Evolutionary conservation across 129 eudicot genomes (phyloP), one percentile per base, ranked within the genome.

Genomic region (Apium graveolens): DNA sequence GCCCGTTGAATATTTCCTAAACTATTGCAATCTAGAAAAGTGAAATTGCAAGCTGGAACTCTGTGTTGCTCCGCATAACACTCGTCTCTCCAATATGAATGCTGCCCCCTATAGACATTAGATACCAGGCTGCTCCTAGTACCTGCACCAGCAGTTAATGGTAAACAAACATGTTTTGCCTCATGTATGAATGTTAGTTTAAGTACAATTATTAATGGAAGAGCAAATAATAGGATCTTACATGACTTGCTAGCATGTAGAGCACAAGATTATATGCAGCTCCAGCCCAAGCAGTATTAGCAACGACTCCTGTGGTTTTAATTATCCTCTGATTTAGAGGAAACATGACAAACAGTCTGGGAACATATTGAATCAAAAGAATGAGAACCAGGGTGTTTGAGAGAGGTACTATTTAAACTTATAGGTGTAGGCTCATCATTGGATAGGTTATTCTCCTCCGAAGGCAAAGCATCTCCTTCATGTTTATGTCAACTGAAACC

Each of bases 221-320:
- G 49, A 17, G 74, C 29, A 27, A 20, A 37, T 35, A 38, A 37
- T 20, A 34, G 74, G 48, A 70, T 21, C 29, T 85, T 87, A 92
- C 97, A 86, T 92, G 99, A 77, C 97, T 92, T 66, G 98, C 98
- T 44, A 95, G 84, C 89, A 95, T 86, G 90, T 81, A 95, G 32
- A 95, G 95, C 32, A 95, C 91, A 32, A 95, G 92, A 86, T 90
- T 95, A 84, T 95, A 95, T 16, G 92, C 99, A 43, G 97, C 96
- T 71, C 99, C 99, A 10, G 97, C 96, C 99, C 97, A 95, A n/a
- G 99, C 94, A 74, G 96, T 95, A 80, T 90, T 95, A 29, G 97
- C 94, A 20, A 95, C 91, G 39, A 90, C 89, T 21, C 97, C 97
- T 14, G 97, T 95, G 1, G 96, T 85, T 77, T 92, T 95, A 70